Evolutionary conservation across 83 land plant genomes (phyloP), one percentile per base, ranked within the genome.

Genomic region (Diphasiastrum complanatum): DNA sequence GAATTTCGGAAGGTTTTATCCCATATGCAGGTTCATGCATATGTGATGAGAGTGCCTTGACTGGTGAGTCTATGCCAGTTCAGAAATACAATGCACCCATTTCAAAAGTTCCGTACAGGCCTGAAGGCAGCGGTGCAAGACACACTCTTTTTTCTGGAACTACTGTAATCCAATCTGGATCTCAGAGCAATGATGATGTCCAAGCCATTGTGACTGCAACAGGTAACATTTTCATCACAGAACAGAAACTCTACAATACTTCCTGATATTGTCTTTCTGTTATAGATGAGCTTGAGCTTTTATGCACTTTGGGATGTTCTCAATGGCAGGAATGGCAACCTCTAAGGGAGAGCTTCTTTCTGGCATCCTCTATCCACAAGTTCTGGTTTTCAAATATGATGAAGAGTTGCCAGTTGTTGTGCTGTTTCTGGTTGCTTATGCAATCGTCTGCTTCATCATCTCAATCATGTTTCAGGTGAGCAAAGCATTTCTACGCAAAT

Each of bases 71-170:
- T 10, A 49, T 49, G 52, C 52, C 52, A 5, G 52, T 49, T 10
- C 52, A 49, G 52, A 49, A 49, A 49, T 49, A 49, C 22, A 5
- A 5, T 14, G 52, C 52, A 14, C 19, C 10, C 10, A 11, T 5
- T 49, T 14, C 52, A 11, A 11, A 8, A 14, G 52, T 49, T 11
- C 6, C 22, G 8, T 49, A 49, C 19, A 11, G 19, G 5, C 52
- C 52, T 10, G 20, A 49, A 10, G 52, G 19, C 22, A 5, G 8
- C 20, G 52, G 20, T 49, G 12, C 52, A 22, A 11, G 22, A 11
- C 52, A 49, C 20, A 49, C 52, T 22, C 52, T 49, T 22, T 49
- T 49, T 49, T 49, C 52, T 49, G 52, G 52, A 49, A 49, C 52
- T 11, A 49, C 52, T 10, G 20, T 49, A 10, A 8, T 49, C 19